These are phyloP conservation scores for Lachnellula suecica DNA, from an alignment of 2,329 filamentous ascomycete species.

Conservation along the genomic window DNA sequence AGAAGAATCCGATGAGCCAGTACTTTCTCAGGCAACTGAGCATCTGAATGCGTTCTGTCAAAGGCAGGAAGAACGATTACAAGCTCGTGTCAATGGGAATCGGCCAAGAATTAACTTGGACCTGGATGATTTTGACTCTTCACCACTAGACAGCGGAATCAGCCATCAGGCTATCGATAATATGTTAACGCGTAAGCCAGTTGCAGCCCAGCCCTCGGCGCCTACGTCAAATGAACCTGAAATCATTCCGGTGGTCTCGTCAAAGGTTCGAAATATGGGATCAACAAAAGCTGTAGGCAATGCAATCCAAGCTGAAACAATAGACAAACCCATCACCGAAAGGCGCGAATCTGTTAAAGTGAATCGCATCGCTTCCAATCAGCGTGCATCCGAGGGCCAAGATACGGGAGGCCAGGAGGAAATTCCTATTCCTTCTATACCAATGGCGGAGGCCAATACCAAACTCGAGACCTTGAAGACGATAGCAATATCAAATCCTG, in stretches of 20 bases:
- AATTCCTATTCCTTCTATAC: neutral
- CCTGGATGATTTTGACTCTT: conserved; percentile 10
- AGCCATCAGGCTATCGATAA: conserved; percentile 22
- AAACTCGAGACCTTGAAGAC: neutral
- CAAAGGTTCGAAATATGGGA: neutral
- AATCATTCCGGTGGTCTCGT: neutral
- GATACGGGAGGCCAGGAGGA: neutral
- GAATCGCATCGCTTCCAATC: neutral
- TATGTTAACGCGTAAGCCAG: conserved; percentile 15
- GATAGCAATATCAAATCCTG: neutral
- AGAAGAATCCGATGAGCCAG: conserved; percentile 1
- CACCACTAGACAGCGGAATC: conserved; percentile 15
- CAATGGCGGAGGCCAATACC: neutral
- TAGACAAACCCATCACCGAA: neutral
- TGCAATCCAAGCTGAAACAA: neutral
- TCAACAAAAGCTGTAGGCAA: neutral
- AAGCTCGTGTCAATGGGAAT: conserved; percentile 15
- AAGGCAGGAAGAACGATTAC: conserved; percentile 18
- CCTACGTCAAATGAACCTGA: neutral
- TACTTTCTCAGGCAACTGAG: conserved; percentile 21
- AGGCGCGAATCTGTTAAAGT: neutral
- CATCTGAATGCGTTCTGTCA: conserved; percentile 16
- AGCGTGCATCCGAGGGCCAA: neutral
- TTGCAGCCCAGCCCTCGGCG: neutral
- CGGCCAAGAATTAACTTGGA: neutral